These are phyloP conservation scores for Amylostereum chailletii DNA, from an alignment of 1,284 basidiomycete species.

Conservation along the genomic window DNA sequence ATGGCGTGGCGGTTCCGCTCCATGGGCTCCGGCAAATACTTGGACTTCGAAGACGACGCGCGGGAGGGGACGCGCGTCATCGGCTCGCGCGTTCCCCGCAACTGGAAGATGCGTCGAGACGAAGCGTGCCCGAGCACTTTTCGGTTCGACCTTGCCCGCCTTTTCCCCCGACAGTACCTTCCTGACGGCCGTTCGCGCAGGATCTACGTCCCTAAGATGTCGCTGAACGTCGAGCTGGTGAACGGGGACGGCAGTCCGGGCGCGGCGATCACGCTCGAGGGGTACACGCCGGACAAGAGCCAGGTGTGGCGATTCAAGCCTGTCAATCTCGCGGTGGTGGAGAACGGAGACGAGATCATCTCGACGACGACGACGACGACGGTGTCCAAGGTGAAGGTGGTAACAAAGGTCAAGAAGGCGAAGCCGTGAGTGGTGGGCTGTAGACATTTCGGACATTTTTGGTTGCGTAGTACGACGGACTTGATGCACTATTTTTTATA, in stretches of 20 bases:
- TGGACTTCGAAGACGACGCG: constrained; percentile 1
- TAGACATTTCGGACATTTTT: too few relatives aligned
- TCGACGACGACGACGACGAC: constrained; percentile 1
- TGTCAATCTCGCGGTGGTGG: not conserved
- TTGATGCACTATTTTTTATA: too few relatives aligned
- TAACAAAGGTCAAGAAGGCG: not conserved
- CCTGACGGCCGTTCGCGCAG: not conserved
- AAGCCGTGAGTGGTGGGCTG: too few relatives aligned
- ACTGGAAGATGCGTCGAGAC: constrained; percentile 1
- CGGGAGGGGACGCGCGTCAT: not conserved
- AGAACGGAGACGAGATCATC: not conserved
- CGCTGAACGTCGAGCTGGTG: not conserved
- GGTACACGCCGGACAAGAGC: not conserved
- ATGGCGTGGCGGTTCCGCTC: constrained; percentile 1
- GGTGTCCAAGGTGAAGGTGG: constrained; percentile 1
- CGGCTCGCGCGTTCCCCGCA: not conserved
- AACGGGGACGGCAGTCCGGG: not conserved
- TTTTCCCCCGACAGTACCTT: too few relatives aligned
- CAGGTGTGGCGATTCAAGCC: constrained; percentile 3
- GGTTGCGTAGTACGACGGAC: too few relatives aligned
- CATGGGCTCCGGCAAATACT: not conserved
- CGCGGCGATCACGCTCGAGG: not conserved
- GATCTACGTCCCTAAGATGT: constrained; percentile 1
- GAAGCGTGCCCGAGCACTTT: too few relatives aligned
- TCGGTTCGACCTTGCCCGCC: too few relatives aligned